Evolutionary conservation across 2,329 filamentous ascomycete genomes (phyloP), one percentile per base, ranked within the genome.

Genomic region (Tetracladium maxilliforme): DNA sequence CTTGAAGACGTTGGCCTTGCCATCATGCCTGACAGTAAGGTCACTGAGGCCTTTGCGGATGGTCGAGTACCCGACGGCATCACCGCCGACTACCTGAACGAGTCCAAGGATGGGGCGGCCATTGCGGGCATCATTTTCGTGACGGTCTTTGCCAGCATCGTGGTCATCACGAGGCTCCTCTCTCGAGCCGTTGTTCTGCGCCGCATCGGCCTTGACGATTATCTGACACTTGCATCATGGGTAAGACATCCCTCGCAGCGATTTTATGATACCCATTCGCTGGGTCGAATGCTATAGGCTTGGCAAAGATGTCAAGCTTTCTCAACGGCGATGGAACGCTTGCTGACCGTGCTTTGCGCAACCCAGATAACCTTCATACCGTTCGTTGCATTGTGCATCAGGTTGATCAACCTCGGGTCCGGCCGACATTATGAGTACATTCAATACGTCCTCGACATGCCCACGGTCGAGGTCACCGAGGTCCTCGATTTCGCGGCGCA

Each of bases 401-500:
- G 49, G 16, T 43, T 64, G 22, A 64, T 64, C 34, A 32, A 51
- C 4, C 34, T 63, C 9, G 60, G 60, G 13, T 61, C 57, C 4
- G 60, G 60, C 7, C 43, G 56, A 10, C 56, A 60, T 28, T 54
- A 51, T 26, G 49, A 42, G 9, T 60, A 54, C 25, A 54, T 60
- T 20, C 39, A 58, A 37, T 59, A 61, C 36, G 54, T 64, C 4
- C 43, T 64, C 21, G 40, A 52, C 12, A 36, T 56, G 22, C 29
- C 44, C 4, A 52, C 47, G 1, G 45, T 61, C 16, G 44, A 54
- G 18, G 10, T 42, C 7, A 61, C 56, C 1, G 54, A 66, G 34
- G 36, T 59, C 1, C 42, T 61, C 29, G 61, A 66, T 35, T 64
- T 62, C 24, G 40, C 42, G 18, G 58, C 61, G 10, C 61, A 66